A percentile compares a stretch with the other conserved stretches of the same genome.
phyloP scores from a whole-genome alignment of 2,329 filamentous ascomycete genomes.

The Dryadomyces quercus-mongolicae region DNA sequence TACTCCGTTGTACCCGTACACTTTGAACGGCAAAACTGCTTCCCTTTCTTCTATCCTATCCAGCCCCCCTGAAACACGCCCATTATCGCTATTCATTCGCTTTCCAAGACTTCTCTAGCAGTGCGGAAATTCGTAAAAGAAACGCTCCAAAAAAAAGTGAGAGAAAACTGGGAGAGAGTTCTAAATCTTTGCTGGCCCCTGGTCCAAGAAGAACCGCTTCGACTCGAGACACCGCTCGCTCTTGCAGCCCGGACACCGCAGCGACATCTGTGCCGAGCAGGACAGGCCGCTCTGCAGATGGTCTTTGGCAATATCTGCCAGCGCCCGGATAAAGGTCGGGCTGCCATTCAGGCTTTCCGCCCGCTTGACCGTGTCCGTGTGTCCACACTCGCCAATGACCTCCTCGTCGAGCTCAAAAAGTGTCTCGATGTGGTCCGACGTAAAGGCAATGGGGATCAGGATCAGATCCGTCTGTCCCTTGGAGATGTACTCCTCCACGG shows the following conservation, averaged over 20 bases:
- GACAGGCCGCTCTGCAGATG: conserved; percentile 59
- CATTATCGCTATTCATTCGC: neutral
- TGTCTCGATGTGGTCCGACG: conserved; percentile 97
- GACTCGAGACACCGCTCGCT: conserved; percentile 77
- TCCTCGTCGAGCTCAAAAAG: conserved; percentile 89
- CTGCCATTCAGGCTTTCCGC: conserved; percentile 88
- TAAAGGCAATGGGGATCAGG: conserved; percentile 92
- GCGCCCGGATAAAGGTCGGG: conserved; percentile 76
- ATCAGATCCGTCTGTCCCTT: conserved; percentile 87
- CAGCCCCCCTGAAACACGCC: no score
- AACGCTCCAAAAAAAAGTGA: no score
- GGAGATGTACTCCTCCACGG: conserved; percentile 78
- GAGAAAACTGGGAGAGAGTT: neutral
- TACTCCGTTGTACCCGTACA: no score
- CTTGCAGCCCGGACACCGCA: conserved; percentile 87
- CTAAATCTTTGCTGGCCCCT: conserved; percentile 8
- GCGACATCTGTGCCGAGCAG: conserved; percentile 74
- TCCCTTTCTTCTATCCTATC: no score
- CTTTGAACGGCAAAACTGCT: no score
- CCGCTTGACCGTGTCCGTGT: conserved; percentile 71
- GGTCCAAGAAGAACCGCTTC: conserved; percentile 50
- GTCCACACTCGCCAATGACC: conserved; percentile 78
- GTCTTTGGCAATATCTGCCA: conserved; percentile 73
- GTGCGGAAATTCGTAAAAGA: no score
- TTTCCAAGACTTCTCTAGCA: no score